Evolutionary conservation across 2,329 filamentous ascomycete species (phyloP), one percentile per base, ranked within the genome.

Genomic region (Cladosporium sp.): DNA sequence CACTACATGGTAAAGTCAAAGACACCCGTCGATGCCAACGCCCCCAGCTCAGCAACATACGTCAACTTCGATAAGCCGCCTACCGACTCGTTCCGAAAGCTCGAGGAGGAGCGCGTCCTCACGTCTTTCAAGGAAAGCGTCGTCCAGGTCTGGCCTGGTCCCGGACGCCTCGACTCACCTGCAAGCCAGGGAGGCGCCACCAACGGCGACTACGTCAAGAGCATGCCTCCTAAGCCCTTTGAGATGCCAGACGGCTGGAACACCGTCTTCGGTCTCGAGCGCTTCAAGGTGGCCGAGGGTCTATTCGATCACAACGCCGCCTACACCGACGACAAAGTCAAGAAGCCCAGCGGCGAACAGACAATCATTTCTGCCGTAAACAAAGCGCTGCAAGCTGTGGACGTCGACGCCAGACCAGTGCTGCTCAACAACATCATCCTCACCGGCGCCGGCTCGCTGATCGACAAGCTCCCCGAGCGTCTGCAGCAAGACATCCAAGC

Each of bases 61-160:
- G 85, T 83, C 60, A 80, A 80, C 34, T 95, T 89, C 66, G 77
- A 64, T 76, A 72, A 72, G 49, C 73, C 78, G 2, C 81, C 80
- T 1, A 73, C 75, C 60, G 78, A 82, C 22, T 90, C 88, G 1
- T 97, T 91, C 79, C 84, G 86, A 53, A 75, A 78, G 15, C 85
- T 92, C 58, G 85, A 97, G 70, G 91, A 99, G 74, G 93, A 97
- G 69, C 88, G 92, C 47, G 85, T 96, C 37, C 74, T 99, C 51
- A 90, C 89, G 32, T 90, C 96, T 68, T 99, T 95, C 80, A 99
- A 99, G 74, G 95, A 99, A 73, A 95, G 88, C 15, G 89, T 96
- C 13, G 90, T 97, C 22, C 90, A 96, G 71, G 84, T 92, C 12
- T 99, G 93, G 92, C 82, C 83, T 20, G 89, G 89, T 1, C 88